These are phyloP conservation scores for Aphanomyces astaci DNA, from an alignment of 352 stramenopile genomes.

Conservation along the genomic window DNA sequence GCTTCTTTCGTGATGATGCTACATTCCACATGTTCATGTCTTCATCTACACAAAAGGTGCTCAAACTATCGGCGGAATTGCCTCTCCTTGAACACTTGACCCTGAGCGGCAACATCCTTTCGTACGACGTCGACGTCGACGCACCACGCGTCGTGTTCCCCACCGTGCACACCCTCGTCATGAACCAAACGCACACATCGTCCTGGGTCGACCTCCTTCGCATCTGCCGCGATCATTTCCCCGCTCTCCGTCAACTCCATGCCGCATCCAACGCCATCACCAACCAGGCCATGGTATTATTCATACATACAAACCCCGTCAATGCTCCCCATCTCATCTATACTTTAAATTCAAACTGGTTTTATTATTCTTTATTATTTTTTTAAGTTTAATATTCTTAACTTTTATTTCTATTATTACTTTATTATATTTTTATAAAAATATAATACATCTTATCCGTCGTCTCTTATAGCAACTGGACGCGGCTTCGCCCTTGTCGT, in stretches of 20 bases:
- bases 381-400: too few species aligned
- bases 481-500: too few species aligned
- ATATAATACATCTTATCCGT: too few species aligned
- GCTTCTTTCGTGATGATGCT: conserved; percentile 24
- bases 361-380: too few species aligned
- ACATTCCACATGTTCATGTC: neutral
- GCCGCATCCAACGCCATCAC: conserved; percentile 46
- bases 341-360: conserved; percentile 9
- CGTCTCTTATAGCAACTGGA: too few species aligned
- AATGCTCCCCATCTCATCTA: neutral
- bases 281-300: conserved; percentile 34
- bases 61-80: conserved; percentile 31
- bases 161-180: conserved; percentile 51
- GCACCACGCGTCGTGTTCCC: conserved; percentile 25
- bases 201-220: conserved; percentile 34
- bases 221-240: conserved; percentile 48
- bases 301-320: too few species aligned
- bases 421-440: too few species aligned
- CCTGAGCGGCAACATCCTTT: conserved; percentile 57
- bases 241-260: conserved; percentile 45
- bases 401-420: too few species aligned
- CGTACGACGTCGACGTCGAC: conserved; percentile 22
- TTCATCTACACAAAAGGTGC: neutral
- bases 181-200: conserved; percentile 51
- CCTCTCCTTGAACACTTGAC: conserved; percentile 62